A percentile compares a stretch with the other conserved stretches of the same genome.
These are phyloP conservation scores for Phytophthora rubi DNA, from an alignment of 352 stramenopile species.

Conservation along the genomic window DNA sequence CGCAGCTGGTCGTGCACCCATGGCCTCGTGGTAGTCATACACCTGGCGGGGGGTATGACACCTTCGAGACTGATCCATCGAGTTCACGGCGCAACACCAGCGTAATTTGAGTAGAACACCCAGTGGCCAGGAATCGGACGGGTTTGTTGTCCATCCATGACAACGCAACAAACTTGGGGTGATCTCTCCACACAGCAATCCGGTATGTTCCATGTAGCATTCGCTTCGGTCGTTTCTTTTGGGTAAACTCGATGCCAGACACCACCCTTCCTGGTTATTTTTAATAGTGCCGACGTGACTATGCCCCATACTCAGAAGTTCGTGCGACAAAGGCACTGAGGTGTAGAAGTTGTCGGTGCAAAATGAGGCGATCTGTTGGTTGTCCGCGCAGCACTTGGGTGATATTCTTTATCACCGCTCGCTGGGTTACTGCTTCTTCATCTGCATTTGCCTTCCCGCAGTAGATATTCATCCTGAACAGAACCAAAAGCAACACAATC, in stretches of 20 bases:
- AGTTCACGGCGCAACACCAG: neutral
- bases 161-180: no score
- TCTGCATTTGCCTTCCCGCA: slow-evolving; percentile 1
- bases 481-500: no score
- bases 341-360: slow-evolving; percentile 23
- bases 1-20: neutral
- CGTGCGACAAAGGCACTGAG: slow-evolving; percentile 7
- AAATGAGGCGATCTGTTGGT: neutral
- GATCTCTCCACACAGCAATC: no score
- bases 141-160: neutral
- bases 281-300: slow-evolving; percentile 21
- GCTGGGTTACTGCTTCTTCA: neutral
- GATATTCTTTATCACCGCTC: slow-evolving; percentile 2
- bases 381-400: slow-evolving; percentile 7
- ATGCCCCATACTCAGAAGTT: slow-evolving; percentile 6
- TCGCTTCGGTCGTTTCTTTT: no score
- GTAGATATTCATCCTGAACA: no score
- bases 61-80: neutral
- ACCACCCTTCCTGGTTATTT: neutral
- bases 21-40: neutral
- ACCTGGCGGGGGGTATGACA: neutral
- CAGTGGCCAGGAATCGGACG: slow-evolving; percentile 6
- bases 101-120: slow-evolving; percentile 5
- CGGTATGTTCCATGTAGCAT: no score
- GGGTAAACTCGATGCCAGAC: no score